These are phyloP conservation scores for Lagenidium giganteum DNA, from an alignment of 352 stramenopile species.

Conservation along the genomic window DNA sequence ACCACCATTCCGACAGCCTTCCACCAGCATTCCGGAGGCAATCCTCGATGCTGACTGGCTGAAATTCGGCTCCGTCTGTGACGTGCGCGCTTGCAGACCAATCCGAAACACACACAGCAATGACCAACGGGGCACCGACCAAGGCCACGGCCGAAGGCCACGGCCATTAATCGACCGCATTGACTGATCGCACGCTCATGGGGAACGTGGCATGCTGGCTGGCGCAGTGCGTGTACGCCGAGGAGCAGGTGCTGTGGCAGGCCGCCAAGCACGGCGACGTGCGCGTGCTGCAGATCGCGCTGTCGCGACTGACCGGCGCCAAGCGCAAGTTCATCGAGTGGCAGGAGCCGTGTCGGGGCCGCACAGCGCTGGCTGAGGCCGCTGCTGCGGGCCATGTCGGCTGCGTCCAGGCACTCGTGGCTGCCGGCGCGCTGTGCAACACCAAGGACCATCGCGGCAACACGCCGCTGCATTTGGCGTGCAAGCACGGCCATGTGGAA, in stretches of 20 bases:
- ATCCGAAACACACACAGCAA: no score
- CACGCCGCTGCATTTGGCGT: slow-evolving; percentile 48
- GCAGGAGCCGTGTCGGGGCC: slow-evolving; percentile 39
- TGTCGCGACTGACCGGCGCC: slow-evolving; percentile 28
- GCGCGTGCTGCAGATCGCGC: slow-evolving; percentile 24
- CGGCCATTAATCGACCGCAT: no score
- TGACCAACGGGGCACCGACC: no score
- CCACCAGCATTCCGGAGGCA: no score
- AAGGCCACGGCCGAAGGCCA: no score
- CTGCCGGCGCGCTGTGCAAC: slow-evolving; percentile 43
- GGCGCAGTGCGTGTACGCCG: slow-evolving; percentile 41
- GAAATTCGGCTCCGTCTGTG: no score
- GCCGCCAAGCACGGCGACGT: slow-evolving; percentile 36
- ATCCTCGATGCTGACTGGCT: no score
- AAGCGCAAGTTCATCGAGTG: slow-evolving; percentile 47
- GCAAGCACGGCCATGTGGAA: slow-evolving; percentile 31
- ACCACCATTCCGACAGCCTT: no score
- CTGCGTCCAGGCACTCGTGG: slow-evolving; percentile 36
- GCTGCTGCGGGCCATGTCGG: slow-evolving; percentile 31
- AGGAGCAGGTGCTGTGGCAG: slow-evolving; percentile 52
- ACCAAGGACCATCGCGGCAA: slow-evolving; percentile 41
- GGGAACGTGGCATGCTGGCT: slow-evolving; percentile 44
- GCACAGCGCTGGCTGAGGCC: slow-evolving; percentile 40
- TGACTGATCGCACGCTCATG: slow-evolving; percentile 24
- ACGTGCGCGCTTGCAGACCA: no score